phyloP scores from a whole-genome alignment of 2,329 filamentous ascomycete species.

The Colletotrichum shisoi region DNA sequence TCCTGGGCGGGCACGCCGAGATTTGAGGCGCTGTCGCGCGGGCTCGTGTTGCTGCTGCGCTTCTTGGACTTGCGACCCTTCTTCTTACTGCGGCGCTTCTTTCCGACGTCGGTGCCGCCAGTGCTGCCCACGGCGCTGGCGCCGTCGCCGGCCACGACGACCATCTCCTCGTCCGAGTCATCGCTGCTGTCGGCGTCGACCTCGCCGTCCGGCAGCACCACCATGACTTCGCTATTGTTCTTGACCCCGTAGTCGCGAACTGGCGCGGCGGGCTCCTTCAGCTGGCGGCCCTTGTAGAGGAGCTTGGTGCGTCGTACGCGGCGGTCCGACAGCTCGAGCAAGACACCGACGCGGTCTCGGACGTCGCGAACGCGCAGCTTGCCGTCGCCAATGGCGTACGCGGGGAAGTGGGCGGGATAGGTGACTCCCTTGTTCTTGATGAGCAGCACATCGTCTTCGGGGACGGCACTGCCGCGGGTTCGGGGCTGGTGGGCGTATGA shows the following conservation, averaged over 20 bases:
- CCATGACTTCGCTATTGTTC: conserved; percentile 67
- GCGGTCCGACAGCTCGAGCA: conserved; percentile 68
- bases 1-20: conserved; percentile 47
- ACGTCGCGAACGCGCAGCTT: conserved; percentile 73
- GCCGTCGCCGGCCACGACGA: conserved; percentile 56
- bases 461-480: conserved; percentile 48
- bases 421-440: conserved; percentile 72
- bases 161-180: conserved; percentile 55
- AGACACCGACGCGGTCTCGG: conserved; percentile 70
- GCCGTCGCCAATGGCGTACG: conserved; percentile 77
- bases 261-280: conserved; percentile 69
- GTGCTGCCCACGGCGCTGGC: conserved; percentile 45
- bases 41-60: conserved; percentile 51
- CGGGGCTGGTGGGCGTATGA: conserved; percentile 52
- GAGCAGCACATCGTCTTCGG: conserved; percentile 74
- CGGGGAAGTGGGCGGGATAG: conserved; percentile 76
- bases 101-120: conserved; percentile 45
- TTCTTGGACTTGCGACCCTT: conserved; percentile 47
- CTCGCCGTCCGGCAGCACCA: conserved; percentile 55
- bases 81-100: conserved; percentile 51
- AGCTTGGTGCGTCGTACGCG: conserved; percentile 66
- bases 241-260: conserved; percentile 69
- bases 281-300: conserved; percentile 74
- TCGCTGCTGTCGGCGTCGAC: conserved; percentile 48
- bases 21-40: conserved; percentile 55